These are phyloP conservation scores for Linnemannia hyalina DNA, from an alignment of 192 early-diverging fungal genomes.

Conservation along the genomic window DNA sequence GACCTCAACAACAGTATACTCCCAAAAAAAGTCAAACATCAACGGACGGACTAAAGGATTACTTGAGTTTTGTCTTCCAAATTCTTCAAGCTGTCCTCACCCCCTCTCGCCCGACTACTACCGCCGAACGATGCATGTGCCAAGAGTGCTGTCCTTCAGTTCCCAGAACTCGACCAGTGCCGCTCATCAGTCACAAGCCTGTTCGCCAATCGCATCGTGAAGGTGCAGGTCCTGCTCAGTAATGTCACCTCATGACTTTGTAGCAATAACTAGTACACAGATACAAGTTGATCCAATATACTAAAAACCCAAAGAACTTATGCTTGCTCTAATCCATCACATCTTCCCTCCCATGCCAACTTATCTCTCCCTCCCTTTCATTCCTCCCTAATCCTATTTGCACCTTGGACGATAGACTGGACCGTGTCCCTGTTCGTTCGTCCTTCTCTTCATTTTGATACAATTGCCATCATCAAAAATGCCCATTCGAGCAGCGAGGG, in stretches of 20 bases:
- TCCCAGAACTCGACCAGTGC: neutral
- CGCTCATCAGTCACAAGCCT: neutral
- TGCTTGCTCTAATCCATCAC: no score
- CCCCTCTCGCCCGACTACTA: neutral
- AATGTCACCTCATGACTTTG: neutral
- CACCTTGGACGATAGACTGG: no score
- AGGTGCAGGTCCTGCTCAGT: neutral
- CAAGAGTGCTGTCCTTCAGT: neutral
- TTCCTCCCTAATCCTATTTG: no score
- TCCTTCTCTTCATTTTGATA: no score
- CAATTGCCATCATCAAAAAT: no score
- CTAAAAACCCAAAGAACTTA: no score
- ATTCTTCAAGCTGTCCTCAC: neutral
- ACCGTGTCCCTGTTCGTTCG: no score
- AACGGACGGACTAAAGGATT: neutral
- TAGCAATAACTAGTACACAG: neutral
- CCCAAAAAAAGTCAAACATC: no score
- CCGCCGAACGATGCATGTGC: neutral
- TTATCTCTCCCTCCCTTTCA: no score
- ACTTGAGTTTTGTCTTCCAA: neutral
- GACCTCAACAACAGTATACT: neutral
- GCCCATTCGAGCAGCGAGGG: no score
- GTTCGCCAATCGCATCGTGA: neutral
- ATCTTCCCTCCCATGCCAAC: no score
- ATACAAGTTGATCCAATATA: neutral